Evolutionary conservation across 2,329 filamentous ascomycete species (phyloP).

Genomic region (Setomelanomma holmii): DNA sequence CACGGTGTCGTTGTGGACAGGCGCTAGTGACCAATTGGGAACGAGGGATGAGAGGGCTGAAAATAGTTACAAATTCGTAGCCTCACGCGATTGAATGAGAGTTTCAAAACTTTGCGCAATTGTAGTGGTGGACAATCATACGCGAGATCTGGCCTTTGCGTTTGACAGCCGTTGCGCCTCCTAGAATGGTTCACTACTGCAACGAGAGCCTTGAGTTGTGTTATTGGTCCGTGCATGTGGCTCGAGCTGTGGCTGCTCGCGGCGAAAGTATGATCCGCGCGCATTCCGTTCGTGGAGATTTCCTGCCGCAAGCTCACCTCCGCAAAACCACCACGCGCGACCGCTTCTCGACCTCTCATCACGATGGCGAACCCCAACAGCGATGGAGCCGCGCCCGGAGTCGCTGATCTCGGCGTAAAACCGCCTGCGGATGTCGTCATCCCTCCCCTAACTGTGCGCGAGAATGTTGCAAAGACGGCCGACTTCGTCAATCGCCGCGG

Average conservation of each 20-base stretch:
- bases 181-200: conserved; percentile 5
- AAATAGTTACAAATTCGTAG: conserved; percentile 23
- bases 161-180: background rate
- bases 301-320: conserved; percentile 8
- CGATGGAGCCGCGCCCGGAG: conserved; percentile 16
- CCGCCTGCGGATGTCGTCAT: conserved; percentile 84
- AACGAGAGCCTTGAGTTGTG: conserved; percentile 14
- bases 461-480: conserved; percentile 90
- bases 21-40: conserved; percentile 30
- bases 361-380: conserved; percentile 39
- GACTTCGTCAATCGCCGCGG: conserved; percentile 81
- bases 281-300: conserved; percentile 12
- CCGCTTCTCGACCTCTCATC: background rate
- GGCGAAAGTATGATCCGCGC: conserved; percentile 7
- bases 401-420: conserved; percentile 56
- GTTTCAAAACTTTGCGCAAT: background rate
- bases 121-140: too few relatives aligned
- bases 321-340: conserved; percentile 1
- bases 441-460: conserved; percentile 83
- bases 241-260: conserved; percentile 13
- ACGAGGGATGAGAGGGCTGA: conserved; percentile 21
- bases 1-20: conserved; percentile 15
- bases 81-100: background rate
- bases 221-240: conserved; percentile 2
- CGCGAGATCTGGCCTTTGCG: background rate